Base-by-base conservation (phyloP, 225 moss, liverwort and hornwort genomes). In the Takakia lepidozioides region DNA sequence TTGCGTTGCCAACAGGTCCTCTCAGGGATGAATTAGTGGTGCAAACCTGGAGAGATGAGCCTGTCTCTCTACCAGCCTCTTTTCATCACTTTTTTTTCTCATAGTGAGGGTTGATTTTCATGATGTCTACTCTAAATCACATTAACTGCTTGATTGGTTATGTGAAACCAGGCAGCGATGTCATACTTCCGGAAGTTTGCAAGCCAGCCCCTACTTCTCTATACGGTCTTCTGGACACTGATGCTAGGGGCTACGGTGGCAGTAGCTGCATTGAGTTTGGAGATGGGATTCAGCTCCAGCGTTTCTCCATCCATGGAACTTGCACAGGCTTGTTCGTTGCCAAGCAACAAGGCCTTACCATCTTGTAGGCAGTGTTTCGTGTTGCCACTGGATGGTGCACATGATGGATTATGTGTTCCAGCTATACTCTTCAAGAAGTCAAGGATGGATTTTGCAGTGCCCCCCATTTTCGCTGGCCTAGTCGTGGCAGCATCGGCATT, bases 351-450 rank as follows among this genome's bases (percentile, higher is more conserved):
- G 56, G 70, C 45, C 45, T 70, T 65, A 41, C 58, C 66, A 59
- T 66, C 70, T 43, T 79, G 78, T 60, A 60, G 70, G 51, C 74
- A 74, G 41, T 79, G 78, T 56, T 70, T 79, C 38, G 59, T 53
- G 38, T 60, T 79, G 64, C 78, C 78, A 56, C 74, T 79, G n/a
- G 78, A 79, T 57, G 69, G 74, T 32, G 73, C 78, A n/a, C 46
- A 41, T 18, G 78, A 74, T 51, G 66, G 53, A 29, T 62, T 70
- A 18, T 79, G 78, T 57, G 66, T 66, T 43, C 78, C 78, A 48
- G 70, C 74, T 42, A 70, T 42, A 18, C 29, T 79, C 48, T 70
- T 79, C 60, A 70, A 46, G 52, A 74, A 70, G 57, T 74, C 74
- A 21, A 29, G 44, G 22, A 49, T 79, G 42, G 78, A 79, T 60